Conservation (phyloP, 495 filamentous ascomycete genomes). For the Amphirosellinia nigrospora region DNA sequence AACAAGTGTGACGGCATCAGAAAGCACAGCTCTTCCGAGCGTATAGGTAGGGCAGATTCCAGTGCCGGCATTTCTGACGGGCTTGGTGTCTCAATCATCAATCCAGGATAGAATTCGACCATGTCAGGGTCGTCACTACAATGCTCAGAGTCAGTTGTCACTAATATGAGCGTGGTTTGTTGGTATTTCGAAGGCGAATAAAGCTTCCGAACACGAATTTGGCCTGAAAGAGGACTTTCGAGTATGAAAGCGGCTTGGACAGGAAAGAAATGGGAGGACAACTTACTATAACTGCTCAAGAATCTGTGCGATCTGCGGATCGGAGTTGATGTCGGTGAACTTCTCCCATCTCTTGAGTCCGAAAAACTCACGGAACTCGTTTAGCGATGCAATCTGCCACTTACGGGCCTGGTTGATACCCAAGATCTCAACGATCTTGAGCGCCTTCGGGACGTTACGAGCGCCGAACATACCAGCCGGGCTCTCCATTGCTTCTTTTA, state of each 20-base stretch:
- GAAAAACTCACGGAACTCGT: slow-evolving; percentile 83
- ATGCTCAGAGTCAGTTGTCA: slow-evolving; percentile 54
- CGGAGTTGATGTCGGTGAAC: slow-evolving; percentile 81
- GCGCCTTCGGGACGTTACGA: slow-evolving; percentile 68
- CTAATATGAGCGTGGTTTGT: neutral
- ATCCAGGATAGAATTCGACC: slow-evolving; percentile 54
- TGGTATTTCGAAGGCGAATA: neutral
- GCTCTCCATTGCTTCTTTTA: slow-evolving; percentile 66
- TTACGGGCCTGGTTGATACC: slow-evolving; percentile 78
- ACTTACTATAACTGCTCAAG: slow-evolving; percentile 71
- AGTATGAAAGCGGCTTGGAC: neutral
- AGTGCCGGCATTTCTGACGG: slow-evolving; percentile 63
- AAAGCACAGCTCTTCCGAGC: slow-evolving; percentile 74
- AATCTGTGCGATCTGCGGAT: slow-evolving; percentile 73
- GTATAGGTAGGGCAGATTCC: slow-evolving; percentile 76
- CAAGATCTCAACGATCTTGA: slow-evolving; percentile 74
- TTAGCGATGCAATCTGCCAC: slow-evolving; percentile 78
- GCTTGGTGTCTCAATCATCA: slow-evolving; percentile 74
- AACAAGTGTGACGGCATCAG: slow-evolving; percentile 79
- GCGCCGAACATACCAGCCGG: slow-evolving; percentile 65
- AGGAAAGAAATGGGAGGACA: slow-evolving; percentile 46
- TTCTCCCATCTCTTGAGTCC: slow-evolving; percentile 68
- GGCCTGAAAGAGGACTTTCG: neutral
- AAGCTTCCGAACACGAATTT: neutral
- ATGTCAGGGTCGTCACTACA: slow-evolving; percentile 60